Conservation (phyloP, 2,329 filamentous ascomycete species). For the Diaporthe ilicicola region DNA sequence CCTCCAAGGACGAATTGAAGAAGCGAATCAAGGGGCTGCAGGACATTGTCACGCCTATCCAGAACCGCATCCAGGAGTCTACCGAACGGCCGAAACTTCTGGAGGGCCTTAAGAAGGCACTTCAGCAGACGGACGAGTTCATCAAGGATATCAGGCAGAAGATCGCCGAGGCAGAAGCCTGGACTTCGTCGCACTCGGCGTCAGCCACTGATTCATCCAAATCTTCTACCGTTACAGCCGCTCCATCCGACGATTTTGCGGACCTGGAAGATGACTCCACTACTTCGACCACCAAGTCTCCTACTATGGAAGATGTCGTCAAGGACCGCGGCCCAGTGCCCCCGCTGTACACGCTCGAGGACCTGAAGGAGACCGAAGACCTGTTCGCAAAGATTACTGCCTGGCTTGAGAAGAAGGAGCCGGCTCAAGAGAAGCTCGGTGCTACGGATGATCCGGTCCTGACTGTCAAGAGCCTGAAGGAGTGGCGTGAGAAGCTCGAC, state of each 20-base stretch:
- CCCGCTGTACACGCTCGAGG: constrained; percentile 75
- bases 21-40: constrained; percentile 80
- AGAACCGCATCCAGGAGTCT: constrained; percentile 78
- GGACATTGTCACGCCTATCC: constrained; percentile 79
- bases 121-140: constrained; percentile 77
- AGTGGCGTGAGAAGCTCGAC: constrained; percentile 75
- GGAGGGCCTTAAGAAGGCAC: constrained; percentile 70
- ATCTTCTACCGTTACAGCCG: constrained; percentile 52
- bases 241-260: constrained; percentile 66
- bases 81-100: constrained; percentile 75
- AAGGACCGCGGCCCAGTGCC: constrained; percentile 63
- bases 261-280: constrained; percentile 79
- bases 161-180: constrained; percentile 73
- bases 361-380: constrained; percentile 72
- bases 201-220: constrained; percentile 62
- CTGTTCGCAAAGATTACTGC: constrained; percentile 68
- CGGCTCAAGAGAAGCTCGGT: constrained; percentile 75
- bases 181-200: constrained; percentile 61
- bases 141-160: constrained; percentile 74
- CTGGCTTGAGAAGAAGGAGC: constrained; percentile 80
- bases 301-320: constrained; percentile 54
- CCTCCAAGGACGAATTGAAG: constrained; percentile 77
- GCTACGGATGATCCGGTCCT: constrained; percentile 79
- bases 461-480: constrained; percentile 74
- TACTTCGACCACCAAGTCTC: constrained; percentile 48